Evolutionary conservation across 1,284 basidiomycete species (phyloP), one percentile per base, ranked within the genome.

Genomic region (Ganoderma leucocontextum): DNA sequence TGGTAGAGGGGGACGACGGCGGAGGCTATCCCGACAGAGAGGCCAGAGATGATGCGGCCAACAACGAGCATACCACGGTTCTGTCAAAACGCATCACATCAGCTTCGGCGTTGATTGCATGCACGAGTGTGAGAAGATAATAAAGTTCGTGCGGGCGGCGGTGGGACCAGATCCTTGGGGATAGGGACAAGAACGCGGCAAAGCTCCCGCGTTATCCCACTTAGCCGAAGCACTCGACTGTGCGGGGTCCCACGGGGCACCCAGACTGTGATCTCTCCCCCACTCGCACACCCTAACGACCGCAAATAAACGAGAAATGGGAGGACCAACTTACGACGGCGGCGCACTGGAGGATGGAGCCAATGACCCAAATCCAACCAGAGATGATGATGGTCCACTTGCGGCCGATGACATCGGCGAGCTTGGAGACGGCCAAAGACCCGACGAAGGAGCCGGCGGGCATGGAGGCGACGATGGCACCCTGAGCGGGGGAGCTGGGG

Each of bases 381-480:
- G 87, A 83, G 19, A 90, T 70, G 65, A 91, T 89, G 75, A 92
- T 83, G 12, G 86, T 89, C 64, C 82, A 86, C 79, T 89, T 92
- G 65, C 91, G 87, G 44, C 92, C 92, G 35, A 93, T 76, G 36
- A 79, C 77, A 75, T 93, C 92, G 25, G 89, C 90, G 41, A 93
- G 83, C 60, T 83, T 81, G 4, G 86, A 86, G 44, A 91, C 90
- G 22, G 84, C 77, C 33, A 92, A 83, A 2, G 91, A 85, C 29
- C 91, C 91, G 33, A 87, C 68, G 64, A 92, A 82, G 33, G 90
- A 92, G 9, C 90, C 91, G 4, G 89, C 89, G 29, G 91, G 90
- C 91, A 94, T 93, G 42, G 90, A 80, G 1, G 92, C 92, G n/a
- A 91, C 89, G 59, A 93, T 94, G 10, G 86, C 91, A 49, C 92